Percentiles rank a stretch among this genome's conserved stretches.
These are phyloP conservation scores for Corylus avellana DNA, from an alignment of 306 rosid genomes.

Conservation along the genomic window DNA sequence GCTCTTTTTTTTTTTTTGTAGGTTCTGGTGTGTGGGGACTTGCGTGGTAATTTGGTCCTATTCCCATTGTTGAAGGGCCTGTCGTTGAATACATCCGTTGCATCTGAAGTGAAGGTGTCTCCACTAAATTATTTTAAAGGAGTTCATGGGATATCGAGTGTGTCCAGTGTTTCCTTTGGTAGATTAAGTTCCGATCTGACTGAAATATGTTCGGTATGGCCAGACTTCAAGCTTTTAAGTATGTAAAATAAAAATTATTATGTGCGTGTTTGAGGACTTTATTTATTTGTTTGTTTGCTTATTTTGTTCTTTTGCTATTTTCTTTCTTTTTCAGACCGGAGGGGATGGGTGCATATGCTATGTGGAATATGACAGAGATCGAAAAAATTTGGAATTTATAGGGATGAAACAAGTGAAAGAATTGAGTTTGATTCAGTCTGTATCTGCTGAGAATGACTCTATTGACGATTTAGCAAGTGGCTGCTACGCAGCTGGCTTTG, in stretches of 20 bases:
- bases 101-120: conserved; percentile 46
- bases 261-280: conserved; percentile 12
- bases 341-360: conserved; percentile 94
- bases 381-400: conserved; percentile 65
- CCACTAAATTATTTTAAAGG: conserved; percentile 77
- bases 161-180: conserved; percentile 62
- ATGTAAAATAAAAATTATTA: not conserved
- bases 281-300: conserved; percentile 16
- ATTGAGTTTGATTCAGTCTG: conserved; percentile 70
- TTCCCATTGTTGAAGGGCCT: conserved; percentile 64
- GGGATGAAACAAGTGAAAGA: conserved; percentile 98
- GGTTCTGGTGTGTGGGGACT: conserved; percentile 90
- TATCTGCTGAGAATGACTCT: conserved; percentile 42
- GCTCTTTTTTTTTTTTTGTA: conserved; percentile 31
- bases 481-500: conserved; percentile 84
- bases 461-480: conserved; percentile 35
- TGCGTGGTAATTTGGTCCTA: conserved; percentile 84
- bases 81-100: conserved; percentile 35
- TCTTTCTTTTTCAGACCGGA: conserved; percentile 70
- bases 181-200: conserved; percentile 45
- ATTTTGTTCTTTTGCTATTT: conserved; percentile 16
- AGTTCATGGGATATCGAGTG: conserved; percentile 94
- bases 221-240: conserved; percentile 26
- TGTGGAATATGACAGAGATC: conserved; percentile 70
- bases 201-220: conserved; percentile 73